Evolutionary conservation across 2,329 filamentous ascomycete genomes (phyloP).

Genomic region (Rhynchosporium secalis): DNA sequence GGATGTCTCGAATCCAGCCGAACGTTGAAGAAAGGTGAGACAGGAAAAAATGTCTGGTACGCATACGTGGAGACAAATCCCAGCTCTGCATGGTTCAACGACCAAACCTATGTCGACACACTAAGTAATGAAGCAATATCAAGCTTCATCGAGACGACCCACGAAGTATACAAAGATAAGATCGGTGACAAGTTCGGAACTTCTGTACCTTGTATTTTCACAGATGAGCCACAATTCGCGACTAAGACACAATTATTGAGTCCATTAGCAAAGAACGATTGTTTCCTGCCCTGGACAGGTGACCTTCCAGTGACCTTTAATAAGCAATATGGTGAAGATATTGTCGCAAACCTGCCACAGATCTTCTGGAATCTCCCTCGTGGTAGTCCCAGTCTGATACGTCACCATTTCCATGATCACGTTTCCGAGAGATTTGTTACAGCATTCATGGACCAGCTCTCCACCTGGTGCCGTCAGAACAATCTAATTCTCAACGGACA

Average conservation of each 20-base stretch:
- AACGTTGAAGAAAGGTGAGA: conserved; percentile 28
- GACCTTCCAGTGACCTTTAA: conserved; percentile 37
- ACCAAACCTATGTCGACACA: conserved; percentile 39
- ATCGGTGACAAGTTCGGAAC: conserved; percentile 38
- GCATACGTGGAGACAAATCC: conserved; percentile 40
- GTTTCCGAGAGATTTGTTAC: conserved; percentile 39
- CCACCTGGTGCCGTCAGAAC: conserved; percentile 37
- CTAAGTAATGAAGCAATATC: conserved; percentile 36
- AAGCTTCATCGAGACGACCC: conserved; percentile 38
- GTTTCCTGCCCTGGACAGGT: conserved; percentile 40
- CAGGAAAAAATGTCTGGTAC: conserved; percentile 37
- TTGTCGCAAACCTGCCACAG: conserved; percentile 36
- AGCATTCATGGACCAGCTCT: conserved; percentile 39
- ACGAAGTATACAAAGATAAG: conserved; percentile 38
- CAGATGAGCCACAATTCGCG: conserved; percentile 41
- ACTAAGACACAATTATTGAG: conserved; percentile 37
- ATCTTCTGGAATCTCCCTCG: conserved; percentile 39
- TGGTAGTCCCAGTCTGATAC: conserved; percentile 32
- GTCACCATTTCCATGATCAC: conserved; percentile 40
- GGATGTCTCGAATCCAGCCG: conserved; percentile 34
- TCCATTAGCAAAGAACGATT: conserved; percentile 32
- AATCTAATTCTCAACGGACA: conserved; percentile 37
- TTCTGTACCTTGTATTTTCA: conserved; percentile 39
- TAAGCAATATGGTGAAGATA: conserved; percentile 30
- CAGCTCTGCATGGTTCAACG: conserved; percentile 39